Conservation (phyloP, 2,329 filamentous ascomycete species). For the Pseudogymnoascus sp. region DNA sequence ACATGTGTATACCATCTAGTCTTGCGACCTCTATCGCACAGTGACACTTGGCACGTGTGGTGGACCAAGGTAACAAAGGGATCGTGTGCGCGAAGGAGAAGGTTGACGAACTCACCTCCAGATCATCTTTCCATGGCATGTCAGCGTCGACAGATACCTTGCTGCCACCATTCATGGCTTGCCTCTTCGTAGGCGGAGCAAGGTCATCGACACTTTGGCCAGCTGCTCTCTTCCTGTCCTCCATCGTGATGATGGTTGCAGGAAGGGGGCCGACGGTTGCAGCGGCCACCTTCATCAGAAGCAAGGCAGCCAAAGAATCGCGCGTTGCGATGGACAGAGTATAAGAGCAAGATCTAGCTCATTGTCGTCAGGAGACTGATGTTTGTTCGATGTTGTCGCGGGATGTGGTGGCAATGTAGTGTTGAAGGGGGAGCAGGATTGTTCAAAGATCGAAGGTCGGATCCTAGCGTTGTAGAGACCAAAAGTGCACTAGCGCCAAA, state of each 20-base stretch:
- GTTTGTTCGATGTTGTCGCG: background rate
- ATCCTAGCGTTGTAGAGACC: slow-evolving; percentile 5
- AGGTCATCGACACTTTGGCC: slow-evolving; percentile 71
- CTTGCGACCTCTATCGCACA: slow-evolving; percentile 10
- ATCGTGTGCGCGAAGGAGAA: slow-evolving; percentile 9
- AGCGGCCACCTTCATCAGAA: slow-evolving; percentile 76
- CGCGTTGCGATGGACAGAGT: background rate
- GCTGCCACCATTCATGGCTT: slow-evolving; percentile 76
- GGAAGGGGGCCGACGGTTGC: slow-evolving; percentile 62
- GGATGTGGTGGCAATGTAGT: background rate
- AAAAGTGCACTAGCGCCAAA: background rate
- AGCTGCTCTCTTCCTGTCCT: slow-evolving; percentile 96
- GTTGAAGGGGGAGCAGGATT: slow-evolving; percentile 4
- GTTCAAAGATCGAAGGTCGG: slow-evolving; percentile 4
- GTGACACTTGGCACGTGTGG: slow-evolving; percentile 14
- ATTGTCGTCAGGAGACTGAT: background rate
- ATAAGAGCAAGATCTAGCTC: background rate
- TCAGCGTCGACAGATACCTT: slow-evolving; percentile 58
- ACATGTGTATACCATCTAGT: slow-evolving; percentile 6
- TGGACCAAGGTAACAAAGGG: slow-evolving; percentile 12
- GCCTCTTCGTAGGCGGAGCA: slow-evolving; percentile 84
- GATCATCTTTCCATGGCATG: slow-evolving; percentile 62
- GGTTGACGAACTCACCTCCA: slow-evolving; percentile 56
- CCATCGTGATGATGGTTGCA: slow-evolving; percentile 89
- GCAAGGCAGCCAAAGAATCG: slow-evolving; percentile 29